Evolutionary conservation across 768 basidiomycete species (phyloP), one percentile per base, ranked within the genome.

Genomic region (Tricholoma sp.): DNA sequence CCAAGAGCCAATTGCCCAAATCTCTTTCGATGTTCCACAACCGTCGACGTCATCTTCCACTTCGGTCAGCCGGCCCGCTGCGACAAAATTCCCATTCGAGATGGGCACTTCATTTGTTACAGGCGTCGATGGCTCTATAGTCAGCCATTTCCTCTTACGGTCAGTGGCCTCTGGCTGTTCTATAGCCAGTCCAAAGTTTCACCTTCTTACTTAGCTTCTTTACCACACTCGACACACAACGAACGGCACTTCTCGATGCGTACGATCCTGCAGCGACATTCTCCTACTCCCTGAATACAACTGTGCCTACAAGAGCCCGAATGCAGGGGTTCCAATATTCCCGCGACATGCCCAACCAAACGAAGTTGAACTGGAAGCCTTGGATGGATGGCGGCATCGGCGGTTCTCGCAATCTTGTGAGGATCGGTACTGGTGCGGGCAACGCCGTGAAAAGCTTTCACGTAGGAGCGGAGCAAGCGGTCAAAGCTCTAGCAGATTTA

Each of bases 191-290:
- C 12, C 24, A 46, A 57, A 63, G 37, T 62, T 50, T 61, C 54
- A 46, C 56, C 57, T 55, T 49, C 56, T 39, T 10, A 24, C 11
- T 12, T 59, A 95, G 92, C 50, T 97, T 88, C 72, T 94, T 98
- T 74, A 83, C 86, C 8, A 69, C 84, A 1, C 95, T 91, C 69
- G 97, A 99, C 69, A 79, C 74, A 18, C 83, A 90, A 61, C 85
- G 96, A 16, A 71, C 79, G 0, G 72, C 77, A 0, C 79, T 98
- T 5, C 65, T 82, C 14, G 77, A 86, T 47, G 91, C 81, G 18
- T 99, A 98, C 68, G 83, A 90, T 58, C 84, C 89, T 0, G 74
- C 81, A 10, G 90, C 95, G n/a, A 95, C 94, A 7, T 94, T 98
- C 69, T 97, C 94, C 0, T 89, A 87, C 68, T 89, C 88, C 18